phyloP scores from a whole-genome alignment of 805 yeast genomes.

The Lipomyces yamanashiensis region DNA sequence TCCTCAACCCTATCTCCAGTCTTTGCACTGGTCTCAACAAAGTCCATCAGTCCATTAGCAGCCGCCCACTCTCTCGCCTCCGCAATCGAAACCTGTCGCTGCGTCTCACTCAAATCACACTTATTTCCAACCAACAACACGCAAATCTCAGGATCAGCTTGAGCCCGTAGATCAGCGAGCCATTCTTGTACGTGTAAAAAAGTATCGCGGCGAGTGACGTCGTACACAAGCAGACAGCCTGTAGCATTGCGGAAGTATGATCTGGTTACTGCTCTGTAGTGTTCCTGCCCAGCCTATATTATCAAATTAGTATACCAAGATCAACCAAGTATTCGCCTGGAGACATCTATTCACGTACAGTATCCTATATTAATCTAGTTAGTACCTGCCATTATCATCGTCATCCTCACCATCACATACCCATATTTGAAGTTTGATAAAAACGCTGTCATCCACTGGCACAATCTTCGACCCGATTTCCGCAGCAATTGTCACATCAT shows the following conservation, averaged over 20 bases:
- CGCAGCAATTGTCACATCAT: slow-evolving; percentile 48
- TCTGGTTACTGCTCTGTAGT: slow-evolving; percentile 46
- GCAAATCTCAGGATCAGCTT: slow-evolving; percentile 67
- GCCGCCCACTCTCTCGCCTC: slow-evolving; percentile 54
- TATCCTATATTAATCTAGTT: slow-evolving; percentile 27
- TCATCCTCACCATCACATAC: slow-evolving; percentile 27
- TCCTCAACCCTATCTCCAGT: slow-evolving; percentile 60
- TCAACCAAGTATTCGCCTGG: neutral
- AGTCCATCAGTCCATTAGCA: slow-evolving; percentile 50
- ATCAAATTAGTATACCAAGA: neutral
- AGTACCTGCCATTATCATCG: slow-evolving; percentile 1
- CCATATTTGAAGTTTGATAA: slow-evolving; percentile 47
- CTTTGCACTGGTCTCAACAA: slow-evolving; percentile 66
- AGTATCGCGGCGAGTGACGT: slow-evolving; percentile 45
- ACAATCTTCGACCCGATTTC: slow-evolving; percentile 47
- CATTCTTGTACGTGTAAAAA: slow-evolving; percentile 56
- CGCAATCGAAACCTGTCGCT: slow-evolving; percentile 42
- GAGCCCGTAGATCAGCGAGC: slow-evolving; percentile 72
- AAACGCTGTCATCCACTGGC: slow-evolving; percentile 41
- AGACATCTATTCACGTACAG: slow-evolving; percentile 18
- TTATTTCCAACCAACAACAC: slow-evolving; percentile 85
- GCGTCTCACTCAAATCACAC: slow-evolving; percentile 54
- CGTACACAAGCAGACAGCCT: slow-evolving; percentile 47
- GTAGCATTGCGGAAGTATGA: slow-evolving; percentile 48
- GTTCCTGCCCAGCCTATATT: slow-evolving; percentile 45